Conservation (phyloP, 768 basidiomycete species). For the Boletus fagicola region DNA sequence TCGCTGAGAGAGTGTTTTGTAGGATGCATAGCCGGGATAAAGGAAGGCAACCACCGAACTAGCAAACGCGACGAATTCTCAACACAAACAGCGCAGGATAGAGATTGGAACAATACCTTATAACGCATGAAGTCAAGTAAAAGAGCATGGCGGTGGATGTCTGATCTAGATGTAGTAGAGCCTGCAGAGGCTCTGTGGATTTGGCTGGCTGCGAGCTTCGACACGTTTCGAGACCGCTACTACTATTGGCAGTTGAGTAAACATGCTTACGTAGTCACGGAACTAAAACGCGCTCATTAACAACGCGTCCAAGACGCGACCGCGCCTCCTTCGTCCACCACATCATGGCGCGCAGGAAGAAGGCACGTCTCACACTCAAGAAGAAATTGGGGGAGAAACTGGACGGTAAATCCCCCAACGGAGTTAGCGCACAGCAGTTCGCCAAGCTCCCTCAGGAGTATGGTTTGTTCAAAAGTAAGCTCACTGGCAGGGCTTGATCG, state of each 20-base stretch:
- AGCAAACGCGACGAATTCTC: neutral
- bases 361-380: slow-evolving; percentile 13
- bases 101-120: slow-evolving; percentile 31
- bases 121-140: slow-evolving; percentile 41
- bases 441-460: slow-evolving; percentile 2
- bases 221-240: slow-evolving; percentile 12
- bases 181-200: neutral
- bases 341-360: slow-evolving; percentile 28
- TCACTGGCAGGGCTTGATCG: neutral
- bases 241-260: slow-evolving; percentile 6
- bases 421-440: slow-evolving; percentile 17
- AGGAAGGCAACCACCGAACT: slow-evolving; percentile 79
- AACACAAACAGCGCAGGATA: slow-evolving; percentile 29
- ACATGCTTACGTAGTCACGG: slow-evolving; percentile 24
- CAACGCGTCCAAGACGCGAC: slow-evolving; percentile 28
- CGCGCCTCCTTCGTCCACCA: slow-evolving; percentile 3
- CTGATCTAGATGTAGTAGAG: slow-evolving; percentile 5
- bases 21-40: slow-evolving; percentile 95
- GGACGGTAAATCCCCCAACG: neutral
- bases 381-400: slow-evolving; percentile 8
- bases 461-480: slow-evolving; percentile 20
- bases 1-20: slow-evolving; percentile 87
- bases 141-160: slow-evolving; percentile 36
- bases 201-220: slow-evolving; percentile 1
- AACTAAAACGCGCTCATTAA: slow-evolving; percentile 27